Conservation (phyloP, 208 protist genomes). For the Leishmania turanica region DNA sequence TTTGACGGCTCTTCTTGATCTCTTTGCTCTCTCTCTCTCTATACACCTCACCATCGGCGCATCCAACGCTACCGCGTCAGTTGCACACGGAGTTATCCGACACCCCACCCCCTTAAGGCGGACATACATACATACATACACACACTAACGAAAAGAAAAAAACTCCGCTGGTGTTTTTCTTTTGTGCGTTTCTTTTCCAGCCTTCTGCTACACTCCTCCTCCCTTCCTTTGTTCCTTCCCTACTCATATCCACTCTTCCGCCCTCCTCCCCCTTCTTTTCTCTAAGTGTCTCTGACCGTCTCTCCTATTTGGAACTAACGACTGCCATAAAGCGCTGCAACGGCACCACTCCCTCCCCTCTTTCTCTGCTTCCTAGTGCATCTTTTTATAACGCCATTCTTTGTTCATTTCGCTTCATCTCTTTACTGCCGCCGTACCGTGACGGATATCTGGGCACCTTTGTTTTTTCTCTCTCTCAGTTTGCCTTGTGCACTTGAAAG, state of each 20-base stretch:
- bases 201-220: background rate
- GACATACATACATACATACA: background rate
- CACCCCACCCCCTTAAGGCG: background rate
- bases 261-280: background rate
- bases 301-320: background rate
- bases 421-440: too few species aligned
- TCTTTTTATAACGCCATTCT: background rate
- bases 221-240: background rate
- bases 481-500: background rate
- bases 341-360: background rate
- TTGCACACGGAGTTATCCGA: background rate
- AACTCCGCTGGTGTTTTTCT: background rate
- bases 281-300: background rate
- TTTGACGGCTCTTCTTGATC: background rate
- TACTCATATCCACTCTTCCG: background rate
- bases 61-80: background rate
- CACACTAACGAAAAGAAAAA: background rate
- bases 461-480: background rate
- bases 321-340: background rate
- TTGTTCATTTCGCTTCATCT: background rate
- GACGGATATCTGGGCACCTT: background rate
- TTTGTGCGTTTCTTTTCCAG: background rate
- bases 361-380: background rate
- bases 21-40: background rate
- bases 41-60: slow-evolving; percentile 1